Percentiles rank a stretch among this genome's conserved stretches.
Conservation (phyloP, 2,329 filamentous ascomycete species). For the Claviceps fusiformis region DNA sequence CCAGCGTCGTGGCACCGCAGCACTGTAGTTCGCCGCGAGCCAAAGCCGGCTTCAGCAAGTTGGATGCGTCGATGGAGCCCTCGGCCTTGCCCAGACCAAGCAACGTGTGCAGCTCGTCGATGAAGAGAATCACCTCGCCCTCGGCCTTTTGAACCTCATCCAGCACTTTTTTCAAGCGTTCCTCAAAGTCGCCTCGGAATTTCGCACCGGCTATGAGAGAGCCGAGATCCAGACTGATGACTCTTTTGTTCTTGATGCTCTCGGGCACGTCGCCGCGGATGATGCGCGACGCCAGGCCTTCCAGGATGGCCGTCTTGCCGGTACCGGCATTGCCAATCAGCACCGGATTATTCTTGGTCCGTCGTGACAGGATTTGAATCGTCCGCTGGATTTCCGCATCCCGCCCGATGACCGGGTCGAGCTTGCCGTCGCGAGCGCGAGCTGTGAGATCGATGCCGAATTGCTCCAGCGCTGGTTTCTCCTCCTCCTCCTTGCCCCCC, state of each 20-base stretch:
- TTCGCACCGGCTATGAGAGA: conserved; percentile 92
- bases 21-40: conserved; percentile 87
- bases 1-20: conserved; percentile 85
- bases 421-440: conserved; percentile 71
- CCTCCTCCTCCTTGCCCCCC: conserved; percentile 49
- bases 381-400: conserved; percentile 86
- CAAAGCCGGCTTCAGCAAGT: conserved; percentile 85
- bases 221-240: conserved; percentile 77
- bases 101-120: conserved; percentile 86
- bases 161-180: conserved; percentile 78
- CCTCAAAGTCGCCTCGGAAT: conserved; percentile 91
- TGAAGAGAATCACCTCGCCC: conserved; percentile 83
- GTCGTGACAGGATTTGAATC: conserved; percentile 80
- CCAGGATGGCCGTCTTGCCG: conserved; percentile 86
- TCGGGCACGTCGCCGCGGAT: conserved; percentile 88
- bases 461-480: conserved; percentile 82
- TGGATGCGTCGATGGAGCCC: conserved; percentile 92
- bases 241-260: conserved; percentile 86
- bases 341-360: conserved; percentile 93
- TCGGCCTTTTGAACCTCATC: conserved; percentile 83
- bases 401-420: conserved; percentile 91
- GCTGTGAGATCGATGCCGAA: conserved; percentile 85
- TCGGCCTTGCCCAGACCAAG: conserved; percentile 89
- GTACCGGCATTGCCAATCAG: conserved; percentile 86
- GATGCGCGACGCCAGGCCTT: conserved; percentile 81